These are phyloP conservation scores for Aspergillus proliferans DNA, from an alignment of 2,329 filamentous ascomycete species.

Conservation along the genomic window DNA sequence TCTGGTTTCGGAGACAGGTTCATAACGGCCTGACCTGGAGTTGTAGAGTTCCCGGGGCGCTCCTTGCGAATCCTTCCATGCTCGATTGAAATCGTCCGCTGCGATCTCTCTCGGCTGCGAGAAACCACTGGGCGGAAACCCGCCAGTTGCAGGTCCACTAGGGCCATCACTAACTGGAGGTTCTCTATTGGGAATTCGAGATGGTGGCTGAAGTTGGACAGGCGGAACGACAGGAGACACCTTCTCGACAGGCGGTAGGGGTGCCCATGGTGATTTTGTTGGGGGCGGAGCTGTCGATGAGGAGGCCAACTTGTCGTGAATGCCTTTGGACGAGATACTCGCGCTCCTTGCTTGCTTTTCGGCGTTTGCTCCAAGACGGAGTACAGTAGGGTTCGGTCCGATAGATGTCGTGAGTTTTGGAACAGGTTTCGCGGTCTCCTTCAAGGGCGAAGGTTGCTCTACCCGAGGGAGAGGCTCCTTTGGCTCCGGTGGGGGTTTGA, in stretches of 20 bases:
- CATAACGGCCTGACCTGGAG: conserved; percentile 89
- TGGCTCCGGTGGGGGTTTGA: conserved; percentile 12
- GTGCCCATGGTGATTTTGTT: conserved; percentile 85
- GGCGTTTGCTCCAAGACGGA: conserved; percentile 42
- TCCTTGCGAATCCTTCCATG: conserved; percentile 67
- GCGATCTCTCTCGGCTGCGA: conserved; percentile 71
- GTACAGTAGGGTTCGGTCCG: conserved; percentile 45
- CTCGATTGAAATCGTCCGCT: conserved; percentile 85
- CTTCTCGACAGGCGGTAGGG: conserved; percentile 77
- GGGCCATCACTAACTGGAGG: conserved; percentile 50
- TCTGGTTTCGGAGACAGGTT: conserved; percentile 72
- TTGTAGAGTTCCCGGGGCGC: conserved; percentile 78
- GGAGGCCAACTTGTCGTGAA: conserved; percentile 48
- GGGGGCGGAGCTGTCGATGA: conserved; percentile 53
- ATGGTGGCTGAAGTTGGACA: conserved; percentile 33
- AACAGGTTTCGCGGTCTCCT: conserved; percentile 22
- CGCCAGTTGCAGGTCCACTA: conserved; percentile 35
- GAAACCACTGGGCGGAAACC: conserved; percentile 5
- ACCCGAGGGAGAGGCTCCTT: conserved; percentile 17
- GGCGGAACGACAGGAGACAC: conserved; percentile 61
- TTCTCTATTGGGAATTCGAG: conserved; percentile 52
- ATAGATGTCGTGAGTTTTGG: conserved; percentile 39
- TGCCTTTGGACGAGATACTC: conserved; percentile 43
- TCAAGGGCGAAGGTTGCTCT: conserved; percentile 16
- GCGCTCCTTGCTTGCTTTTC: conserved; percentile 42